Evolutionary conservation across 345 rosid genomes (phyloP).

Genomic region (Populus deltoides): DNA sequence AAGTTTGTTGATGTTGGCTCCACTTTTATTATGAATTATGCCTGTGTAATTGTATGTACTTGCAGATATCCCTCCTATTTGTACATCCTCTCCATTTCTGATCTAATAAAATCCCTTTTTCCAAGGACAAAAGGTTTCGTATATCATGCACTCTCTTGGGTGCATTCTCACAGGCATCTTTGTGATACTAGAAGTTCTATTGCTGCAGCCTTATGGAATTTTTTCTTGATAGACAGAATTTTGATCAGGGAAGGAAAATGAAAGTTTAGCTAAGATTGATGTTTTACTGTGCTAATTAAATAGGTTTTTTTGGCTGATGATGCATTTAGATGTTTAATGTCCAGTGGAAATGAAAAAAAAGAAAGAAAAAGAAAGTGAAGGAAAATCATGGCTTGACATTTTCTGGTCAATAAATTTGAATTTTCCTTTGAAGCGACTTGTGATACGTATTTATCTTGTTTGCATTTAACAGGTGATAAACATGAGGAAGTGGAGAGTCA

Average conservation of each 20-base stretch:
- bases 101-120: neutral
- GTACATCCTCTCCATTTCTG: too few relatives aligned
- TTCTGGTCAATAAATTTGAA: neutral
- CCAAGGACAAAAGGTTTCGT: neutral
- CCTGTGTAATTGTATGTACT: neutral
- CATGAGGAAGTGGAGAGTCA: conserved; percentile 89
- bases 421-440: neutral
- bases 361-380: neutral
- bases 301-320: neutral
- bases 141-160: neutral
- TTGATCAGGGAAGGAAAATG: neutral
- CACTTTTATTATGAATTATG: neutral
- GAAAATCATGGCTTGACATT: neutral
- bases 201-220: neutral
- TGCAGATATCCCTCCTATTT: neutral
- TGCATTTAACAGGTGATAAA: conserved; percentile 80
- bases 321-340: neutral
- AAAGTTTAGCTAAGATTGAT: neutral
- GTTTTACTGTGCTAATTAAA: neutral
- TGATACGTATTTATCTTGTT: conserved; percentile 4
- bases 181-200: neutral
- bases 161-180: neutral
- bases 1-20: neutral
- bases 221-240: neutral
- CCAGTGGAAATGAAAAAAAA: neutral